Base-by-base conservation (phyloP, 2,329 filamentous ascomycete genomes). In the Westerdykella ornata region DNA sequence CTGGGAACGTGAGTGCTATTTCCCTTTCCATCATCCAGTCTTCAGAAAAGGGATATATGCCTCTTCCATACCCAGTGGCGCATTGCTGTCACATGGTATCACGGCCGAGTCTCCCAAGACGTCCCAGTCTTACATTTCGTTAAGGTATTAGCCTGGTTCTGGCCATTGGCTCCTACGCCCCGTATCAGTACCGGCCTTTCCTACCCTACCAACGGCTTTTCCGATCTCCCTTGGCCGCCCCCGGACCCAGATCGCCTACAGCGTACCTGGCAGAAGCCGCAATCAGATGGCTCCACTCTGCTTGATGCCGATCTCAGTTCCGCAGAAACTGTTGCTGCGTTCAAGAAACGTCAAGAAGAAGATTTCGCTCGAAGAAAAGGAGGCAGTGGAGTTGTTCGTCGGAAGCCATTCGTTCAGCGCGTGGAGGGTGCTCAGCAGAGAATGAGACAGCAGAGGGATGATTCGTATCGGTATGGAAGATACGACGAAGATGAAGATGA, bases 181-280 rank as follows among this genome's bases (percentile, higher is more conserved):
- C 56, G 64, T 6, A 54, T 70, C 2, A 54, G 60, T 2, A 78
- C 43, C 77, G 84, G 80, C 2, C 42, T 75, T 3, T 61, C 67
- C 5, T 89, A 82, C 68, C 77, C 82, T 47, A 82, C 84, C 49
- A 92, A 92, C 65, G 85, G 80, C 1, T 85, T 89, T 62, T 88
- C 92, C 65, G 43, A 41, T 6, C 45, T 60, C 3, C 42, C 63
- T 3, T 75, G 72, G 72, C 72, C 72, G 19, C 72, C 72, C 3
- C 71, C 71, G 4, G 72, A 75, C 46, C 72, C 72, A 4, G 72
- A 75, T 56, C 62, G 72, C 13, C 43, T 46, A 19, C 60, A 57
- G 19, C 49, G 48, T 8, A 35, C 39, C 14, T 46, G 43, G 8
- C 40, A 35, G 9, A 50, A 59, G 32, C 35, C 35, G 1, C 15